Evolutionary conservation across 305 asterid genomes (phyloP).

Genomic region (Solanum chacoense): DNA sequence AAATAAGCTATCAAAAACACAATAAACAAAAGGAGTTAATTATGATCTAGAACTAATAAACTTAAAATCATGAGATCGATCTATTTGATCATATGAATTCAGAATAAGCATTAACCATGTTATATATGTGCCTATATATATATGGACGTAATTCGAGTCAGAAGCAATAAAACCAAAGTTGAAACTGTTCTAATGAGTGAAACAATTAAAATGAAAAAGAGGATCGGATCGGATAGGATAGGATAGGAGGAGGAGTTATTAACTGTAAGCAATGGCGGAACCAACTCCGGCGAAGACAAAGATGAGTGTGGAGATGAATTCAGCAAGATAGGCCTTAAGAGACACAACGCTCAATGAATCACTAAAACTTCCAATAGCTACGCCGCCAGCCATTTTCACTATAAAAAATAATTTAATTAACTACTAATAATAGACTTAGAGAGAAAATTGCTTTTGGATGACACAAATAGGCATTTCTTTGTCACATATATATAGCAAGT

Average conservation of each 20-base stretch:
- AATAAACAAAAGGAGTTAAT: background rate
- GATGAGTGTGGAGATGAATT: conserved; percentile 84
- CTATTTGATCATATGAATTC: background rate
- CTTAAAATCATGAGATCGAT: too few species aligned
- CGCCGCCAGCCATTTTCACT: conserved; percentile 44
- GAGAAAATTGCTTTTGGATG: conserved; percentile 3
- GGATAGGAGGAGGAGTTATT: background rate
- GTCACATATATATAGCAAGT: conserved; percentile 25
- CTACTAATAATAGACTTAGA: background rate
- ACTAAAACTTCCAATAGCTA: conserved; percentile 64
- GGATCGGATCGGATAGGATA: background rate
- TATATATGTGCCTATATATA: background rate
- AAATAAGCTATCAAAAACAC: background rate
- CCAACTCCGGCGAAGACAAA: conserved; percentile 92
- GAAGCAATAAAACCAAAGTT: background rate
- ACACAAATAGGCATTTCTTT: background rate
- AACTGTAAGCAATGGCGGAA: conserved; percentile 82
- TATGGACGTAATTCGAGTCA: background rate
- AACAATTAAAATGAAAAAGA: background rate
- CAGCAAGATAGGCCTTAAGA: conserved; percentile 67
- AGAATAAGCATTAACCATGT: background rate
- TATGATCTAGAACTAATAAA: background rate
- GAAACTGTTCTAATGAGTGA: background rate
- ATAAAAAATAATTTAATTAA: background rate
- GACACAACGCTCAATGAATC: conserved; percentile 61